These are phyloP conservation scores for Letharia columbiana DNA, from an alignment of 495 filamentous ascomycete genomes.

Conservation along the genomic window DNA sequence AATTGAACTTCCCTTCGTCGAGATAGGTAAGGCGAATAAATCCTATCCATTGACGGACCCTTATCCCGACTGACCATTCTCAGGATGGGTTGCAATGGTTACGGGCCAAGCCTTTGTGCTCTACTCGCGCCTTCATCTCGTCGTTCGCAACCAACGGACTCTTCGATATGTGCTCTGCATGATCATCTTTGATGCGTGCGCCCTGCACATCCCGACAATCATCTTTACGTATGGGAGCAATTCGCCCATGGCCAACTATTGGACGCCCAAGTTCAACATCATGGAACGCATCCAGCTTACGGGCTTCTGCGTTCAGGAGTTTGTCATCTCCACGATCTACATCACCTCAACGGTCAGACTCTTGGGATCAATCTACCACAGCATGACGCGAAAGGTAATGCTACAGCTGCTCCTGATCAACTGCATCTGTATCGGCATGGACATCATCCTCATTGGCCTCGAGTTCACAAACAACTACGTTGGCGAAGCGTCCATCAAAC, in stretches of 20 bases:
- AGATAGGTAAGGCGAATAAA: conserved; percentile 24
- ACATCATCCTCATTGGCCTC: conserved; percentile 47
- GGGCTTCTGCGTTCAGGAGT: conserved; percentile 53
- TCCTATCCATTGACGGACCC: conserved; percentile 30
- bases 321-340: conserved; percentile 52
- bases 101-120: conserved; percentile 59
- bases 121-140: conserved; percentile 58
- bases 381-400: conserved; percentile 44
- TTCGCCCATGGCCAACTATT: conserved; percentile 32
- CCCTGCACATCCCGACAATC: conserved; percentile 49
- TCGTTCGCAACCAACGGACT: conserved; percentile 42
- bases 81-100: conserved; percentile 55
- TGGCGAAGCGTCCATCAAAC: conserved; percentile 53
- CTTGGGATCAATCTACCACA: conserved; percentile 38
- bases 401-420: conserved; percentile 53
- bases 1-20: conserved; percentile 22
- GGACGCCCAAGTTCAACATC: conserved; percentile 39
- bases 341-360: conserved; percentile 47
- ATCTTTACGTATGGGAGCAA: conserved; percentile 51
- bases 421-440: conserved; percentile 46
- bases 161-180: conserved; percentile 47
- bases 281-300: conserved; percentile 61
- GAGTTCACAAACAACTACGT: conserved; percentile 50
- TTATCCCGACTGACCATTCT: conserved; percentile 35
- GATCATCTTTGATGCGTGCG: conserved; percentile 49